These are phyloP conservation scores for Anthracocystis panici-leucophaei DNA, from an alignment of 1,284 basidiomycete species.

Conservation along the genomic window DNA sequence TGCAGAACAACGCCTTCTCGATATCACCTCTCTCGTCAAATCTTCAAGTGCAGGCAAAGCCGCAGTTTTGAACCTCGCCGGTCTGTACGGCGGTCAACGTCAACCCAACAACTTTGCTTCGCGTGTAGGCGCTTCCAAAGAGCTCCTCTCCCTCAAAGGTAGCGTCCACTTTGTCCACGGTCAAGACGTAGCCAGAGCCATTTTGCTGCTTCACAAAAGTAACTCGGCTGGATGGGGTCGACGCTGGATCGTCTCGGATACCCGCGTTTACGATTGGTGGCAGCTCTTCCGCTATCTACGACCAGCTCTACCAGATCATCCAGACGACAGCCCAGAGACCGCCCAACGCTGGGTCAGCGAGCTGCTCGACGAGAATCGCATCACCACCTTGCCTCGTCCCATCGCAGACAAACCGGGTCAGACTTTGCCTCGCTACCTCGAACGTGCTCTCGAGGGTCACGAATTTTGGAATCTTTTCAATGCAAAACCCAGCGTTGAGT, in stretches of 20 bases:
- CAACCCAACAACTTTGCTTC: conserved; percentile 53
- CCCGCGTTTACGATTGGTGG: conserved; percentile 58
- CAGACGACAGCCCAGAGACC: conserved; percentile 32
- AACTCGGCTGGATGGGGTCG: conserved; percentile 35
- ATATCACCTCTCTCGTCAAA: conserved; percentile 16
- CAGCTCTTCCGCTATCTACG: conserved; percentile 46
- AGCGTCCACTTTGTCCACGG: conserved; percentile 63
- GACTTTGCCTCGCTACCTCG: conserved; percentile 40
- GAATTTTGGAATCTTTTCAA: conserved; percentile 53
- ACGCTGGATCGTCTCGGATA: conserved; percentile 60
- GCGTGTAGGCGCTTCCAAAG: conserved; percentile 47
- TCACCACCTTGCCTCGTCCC: conserved; percentile 40
- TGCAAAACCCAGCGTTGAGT: conserved; percentile 24
- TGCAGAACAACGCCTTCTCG: conserved; percentile 45
- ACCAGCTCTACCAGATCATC: conserved; percentile 40
- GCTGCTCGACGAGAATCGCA: conserved; percentile 32
- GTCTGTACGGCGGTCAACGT: conserved; percentile 57
- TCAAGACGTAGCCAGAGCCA: conserved; percentile 55
- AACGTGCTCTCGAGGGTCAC: conserved; percentile 47
- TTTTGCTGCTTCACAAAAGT: conserved; percentile 48
- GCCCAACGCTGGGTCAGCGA: conserved; percentile 43
- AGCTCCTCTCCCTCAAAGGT: conserved; percentile 46
- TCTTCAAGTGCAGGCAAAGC: conserved; percentile 13
- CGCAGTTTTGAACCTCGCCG: conserved; percentile 56
- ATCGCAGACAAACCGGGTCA: conserved; percentile 36